Conservation (phyloP, 2,329 filamentous ascomycete species). For the Chaetomiaceae sp. region DNA sequence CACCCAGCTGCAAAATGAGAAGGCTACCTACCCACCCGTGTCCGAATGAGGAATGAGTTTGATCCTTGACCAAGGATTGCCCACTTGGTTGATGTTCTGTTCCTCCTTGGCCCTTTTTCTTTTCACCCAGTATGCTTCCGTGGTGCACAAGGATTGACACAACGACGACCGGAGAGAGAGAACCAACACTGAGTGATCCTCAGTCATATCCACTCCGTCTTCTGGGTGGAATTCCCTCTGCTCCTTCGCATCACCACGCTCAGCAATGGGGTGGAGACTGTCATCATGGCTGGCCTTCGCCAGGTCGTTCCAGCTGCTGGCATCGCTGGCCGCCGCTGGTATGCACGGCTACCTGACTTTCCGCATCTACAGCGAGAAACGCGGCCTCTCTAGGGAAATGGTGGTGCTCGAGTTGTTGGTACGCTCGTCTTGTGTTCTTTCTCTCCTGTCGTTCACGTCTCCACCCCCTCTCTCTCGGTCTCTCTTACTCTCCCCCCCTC, state of each 20-base stretch:
- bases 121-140: not conserved
- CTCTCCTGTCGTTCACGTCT: no score
- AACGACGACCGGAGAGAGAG: no score
- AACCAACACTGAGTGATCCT: no score
- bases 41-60: no score
- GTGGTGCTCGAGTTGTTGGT: constrained; percentile 34
- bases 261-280: constrained; percentile 29
- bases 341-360: constrained; percentile 35
- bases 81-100: not conserved
- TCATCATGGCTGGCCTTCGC: constrained; percentile 33
- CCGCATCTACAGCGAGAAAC: constrained; percentile 26
- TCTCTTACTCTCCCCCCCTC: no score
- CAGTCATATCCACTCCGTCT: constrained; percentile 3
- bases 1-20: no score
- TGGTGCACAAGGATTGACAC: not conserved
- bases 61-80: not conserved
- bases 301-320: constrained; percentile 32
- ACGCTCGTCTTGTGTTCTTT: constrained; percentile 11
- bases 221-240: constrained; percentile 10
- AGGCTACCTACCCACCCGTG: no score
- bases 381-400: constrained; percentile 29
- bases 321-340: constrained; percentile 28
- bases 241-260: not conserved
- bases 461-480: no score
- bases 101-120: not conserved